Evolutionary conservation across 495 filamentous ascomycete genomes (phyloP).

Genomic region (Aspergillus nanangensis): DNA sequence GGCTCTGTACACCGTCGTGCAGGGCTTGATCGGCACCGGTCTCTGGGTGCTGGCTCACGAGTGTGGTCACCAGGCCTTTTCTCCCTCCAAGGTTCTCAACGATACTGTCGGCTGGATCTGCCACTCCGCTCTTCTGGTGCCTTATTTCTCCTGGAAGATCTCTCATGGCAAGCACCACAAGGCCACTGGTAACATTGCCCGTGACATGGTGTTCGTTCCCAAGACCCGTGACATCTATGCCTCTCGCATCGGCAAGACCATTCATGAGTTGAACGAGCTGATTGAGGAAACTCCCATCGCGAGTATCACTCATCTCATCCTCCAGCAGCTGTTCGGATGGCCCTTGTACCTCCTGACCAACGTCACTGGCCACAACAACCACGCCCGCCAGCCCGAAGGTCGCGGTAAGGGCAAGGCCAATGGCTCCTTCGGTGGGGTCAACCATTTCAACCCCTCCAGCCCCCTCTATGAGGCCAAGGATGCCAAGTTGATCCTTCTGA

Average conservation of each 20-base stretch:
- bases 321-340: slow-evolving; percentile 90
- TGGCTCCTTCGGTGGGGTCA: slow-evolving; percentile 74
- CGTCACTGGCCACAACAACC: slow-evolving; percentile 91
- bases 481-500: slow-evolving; percentile 72
- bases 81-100: slow-evolving; percentile 72
- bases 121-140: slow-evolving; percentile 77
- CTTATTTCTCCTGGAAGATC: slow-evolving; percentile 92
- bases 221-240: slow-evolving; percentile 76
- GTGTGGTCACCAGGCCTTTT: slow-evolving; percentile 78
- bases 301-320: slow-evolving; percentile 65
- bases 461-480: slow-evolving; percentile 92
- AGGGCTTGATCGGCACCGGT: slow-evolving; percentile 63
- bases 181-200: slow-evolving; percentile 89
- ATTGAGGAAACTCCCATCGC: slow-evolving; percentile 91
- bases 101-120: slow-evolving; percentile 82
- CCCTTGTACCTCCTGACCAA: slow-evolving; percentile 76
- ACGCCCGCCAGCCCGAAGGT: slow-evolving; percentile 79
- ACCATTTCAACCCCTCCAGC: slow-evolving; percentile 87
- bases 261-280: slow-evolving; percentile 79
- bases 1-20: slow-evolving; percentile 59
- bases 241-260: slow-evolving; percentile 59
- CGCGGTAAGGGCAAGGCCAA: slow-evolving; percentile 87
- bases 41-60: slow-evolving; percentile 72
- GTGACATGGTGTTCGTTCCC: slow-evolving; percentile 97
- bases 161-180: slow-evolving; percentile 94